phyloP scores from a whole-genome alignment of 352 stramenopile species.

The Globisporangium ultimum region DNA sequence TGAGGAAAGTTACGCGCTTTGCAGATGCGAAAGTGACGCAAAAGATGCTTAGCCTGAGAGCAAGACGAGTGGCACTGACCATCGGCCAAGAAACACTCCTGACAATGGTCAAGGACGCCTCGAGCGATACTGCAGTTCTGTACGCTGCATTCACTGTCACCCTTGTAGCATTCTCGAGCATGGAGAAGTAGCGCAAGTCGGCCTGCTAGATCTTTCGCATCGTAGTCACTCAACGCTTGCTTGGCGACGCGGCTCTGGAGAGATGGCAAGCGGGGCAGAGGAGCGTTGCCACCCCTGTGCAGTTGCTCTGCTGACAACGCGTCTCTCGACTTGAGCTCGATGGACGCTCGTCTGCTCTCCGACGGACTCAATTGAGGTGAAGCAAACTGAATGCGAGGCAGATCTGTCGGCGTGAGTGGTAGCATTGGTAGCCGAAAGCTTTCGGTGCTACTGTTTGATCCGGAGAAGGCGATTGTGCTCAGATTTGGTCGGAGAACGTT shows the following conservation, averaged over 20 bases:
- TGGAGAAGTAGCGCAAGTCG: slow-evolving; percentile 42
- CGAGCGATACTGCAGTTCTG: slow-evolving; percentile 42
- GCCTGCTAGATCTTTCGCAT: slow-evolving; percentile 30
- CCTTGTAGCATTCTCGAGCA: slow-evolving; percentile 39
- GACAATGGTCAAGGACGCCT: slow-evolving; percentile 50
- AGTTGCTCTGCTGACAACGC: background rate
- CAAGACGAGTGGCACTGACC: slow-evolving; percentile 42
- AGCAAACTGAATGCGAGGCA: background rate
- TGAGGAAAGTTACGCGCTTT: slow-evolving; percentile 20
- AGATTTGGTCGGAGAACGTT: slow-evolving; percentile 6
- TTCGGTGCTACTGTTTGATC: background rate
- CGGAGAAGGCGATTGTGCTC: background rate
- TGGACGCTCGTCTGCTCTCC: background rate
- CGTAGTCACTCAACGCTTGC: slow-evolving; percentile 5
- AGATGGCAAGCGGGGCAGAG: slow-evolving; percentile 10
- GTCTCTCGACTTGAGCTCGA: background rate
- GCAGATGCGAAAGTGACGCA: slow-evolving; percentile 48
- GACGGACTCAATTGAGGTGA: slow-evolving; percentile 2
- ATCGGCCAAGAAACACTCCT: slow-evolving; percentile 39
- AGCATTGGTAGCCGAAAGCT: slow-evolving; percentile 3
- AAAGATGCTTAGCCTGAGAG: slow-evolving; percentile 39
- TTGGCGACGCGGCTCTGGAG: slow-evolving; percentile 8
- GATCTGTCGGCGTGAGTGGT: background rate
- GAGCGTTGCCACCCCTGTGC: background rate
- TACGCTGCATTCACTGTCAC: slow-evolving; percentile 20